Conservation (phyloP, 306 rosid genomes). For the Gastrolobium villosum region DNA sequence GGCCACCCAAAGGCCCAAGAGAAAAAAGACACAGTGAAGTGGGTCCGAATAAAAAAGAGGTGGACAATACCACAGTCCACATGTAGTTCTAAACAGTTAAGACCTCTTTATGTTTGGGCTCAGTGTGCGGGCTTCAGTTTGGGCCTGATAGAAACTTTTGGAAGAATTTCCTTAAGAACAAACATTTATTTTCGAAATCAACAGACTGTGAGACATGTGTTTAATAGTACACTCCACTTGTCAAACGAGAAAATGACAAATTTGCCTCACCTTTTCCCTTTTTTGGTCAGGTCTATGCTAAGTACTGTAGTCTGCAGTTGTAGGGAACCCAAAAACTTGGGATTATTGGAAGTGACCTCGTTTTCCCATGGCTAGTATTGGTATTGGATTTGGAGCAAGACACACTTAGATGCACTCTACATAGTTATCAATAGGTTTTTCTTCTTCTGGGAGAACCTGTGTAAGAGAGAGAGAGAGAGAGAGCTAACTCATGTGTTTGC, state of each 20-base stretch:
- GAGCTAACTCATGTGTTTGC: slow-evolving; percentile 43
- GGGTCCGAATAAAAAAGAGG: no score
- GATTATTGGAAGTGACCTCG: slow-evolving; percentile 36
- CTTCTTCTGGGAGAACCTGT: slow-evolving; percentile 27
- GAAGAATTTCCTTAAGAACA: neutral
- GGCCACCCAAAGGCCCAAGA: no score
- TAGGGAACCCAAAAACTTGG: slow-evolving; percentile 36
- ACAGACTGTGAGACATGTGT: neutral
- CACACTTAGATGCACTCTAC: slow-evolving; percentile 12
- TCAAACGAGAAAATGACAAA: slow-evolving; percentile 39
- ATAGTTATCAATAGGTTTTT: slow-evolving; percentile 43
- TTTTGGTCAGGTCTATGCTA: neutral
- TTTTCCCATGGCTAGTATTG: slow-evolving; percentile 35
- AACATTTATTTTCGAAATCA: neutral
- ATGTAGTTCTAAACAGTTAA: no score
- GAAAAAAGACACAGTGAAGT: no score
- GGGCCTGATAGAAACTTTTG: neutral
- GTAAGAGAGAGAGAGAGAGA: slow-evolving; percentile 33
- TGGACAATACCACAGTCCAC: no score
- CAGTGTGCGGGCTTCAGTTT: neutral
- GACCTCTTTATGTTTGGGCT: neutral
- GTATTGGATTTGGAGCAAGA: slow-evolving; percentile 28
- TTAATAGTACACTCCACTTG: neutral
- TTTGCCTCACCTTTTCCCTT: slow-evolving; percentile 37
- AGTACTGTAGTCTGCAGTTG: slow-evolving; percentile 3